Base-by-base conservation (phyloP, 805 yeast genomes). In the Candida nitratophila region DNA sequence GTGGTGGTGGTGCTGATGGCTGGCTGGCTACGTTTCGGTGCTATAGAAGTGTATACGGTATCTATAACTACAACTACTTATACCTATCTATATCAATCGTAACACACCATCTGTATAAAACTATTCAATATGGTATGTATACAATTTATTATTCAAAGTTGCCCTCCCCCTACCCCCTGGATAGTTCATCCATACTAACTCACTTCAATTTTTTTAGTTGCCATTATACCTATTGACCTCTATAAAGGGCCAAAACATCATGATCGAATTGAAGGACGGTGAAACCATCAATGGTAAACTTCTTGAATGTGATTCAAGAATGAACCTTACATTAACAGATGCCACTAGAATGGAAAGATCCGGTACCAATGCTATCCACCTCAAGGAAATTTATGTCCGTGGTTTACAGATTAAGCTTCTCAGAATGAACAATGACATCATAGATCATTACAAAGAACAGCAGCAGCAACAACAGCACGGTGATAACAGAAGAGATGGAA, bases 181-280 rank as follows among this genome's bases (percentile, higher is more conserved):
- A n/a, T n/a, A n/a, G n/a, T n/a, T n/a, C n/a, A n/a, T n/a, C n/a
- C n/a, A 29, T 29, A 29, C 32, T 29, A 29, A 29, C 40, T 12
- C 40, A 9, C 4, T 14, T n/a, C 19, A 12, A 19, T 29, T 20
- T 31, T 15, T 2, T 4, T 40, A 85, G 99, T 79, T 93, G 49
- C 99, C 99, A 37, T 71, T 93, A 56, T 90, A 89, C 54, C 74
- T 93, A 49, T 75, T 93, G 57, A 89, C 95, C 43, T 85, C 96
- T 44, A 87, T 96, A 16, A 90, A 89, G 63, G 90, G 87, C 46
- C 90, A 86, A 57, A 85, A 89, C 33, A 75, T 93, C 56, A 74
- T 84, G 57, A 87, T 93, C 40, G 99, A 91, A 63, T 76, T 93
- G 59, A 93, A 93, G 63, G 81, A 84, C 45, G 96, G 98, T 30